Conservation (phyloP, 768 basidiomycete species). For the Glaciozyma antarctica region DNA sequence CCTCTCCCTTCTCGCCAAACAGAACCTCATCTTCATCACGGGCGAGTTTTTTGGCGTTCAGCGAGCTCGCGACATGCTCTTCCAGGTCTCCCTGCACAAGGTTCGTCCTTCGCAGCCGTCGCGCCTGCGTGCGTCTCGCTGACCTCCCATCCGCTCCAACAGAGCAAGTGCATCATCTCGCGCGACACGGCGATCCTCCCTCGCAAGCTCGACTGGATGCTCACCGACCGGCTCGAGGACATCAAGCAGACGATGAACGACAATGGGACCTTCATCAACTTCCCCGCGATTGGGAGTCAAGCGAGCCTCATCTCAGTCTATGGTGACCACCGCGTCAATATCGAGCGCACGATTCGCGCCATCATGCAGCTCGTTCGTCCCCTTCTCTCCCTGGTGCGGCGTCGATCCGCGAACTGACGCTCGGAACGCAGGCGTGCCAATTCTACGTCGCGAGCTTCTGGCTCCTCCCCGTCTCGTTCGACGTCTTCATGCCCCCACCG, state of each 20-base stretch:
- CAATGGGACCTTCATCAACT: slow-evolving; percentile 90
- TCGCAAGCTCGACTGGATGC: slow-evolving; percentile 96
- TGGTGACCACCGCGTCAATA: slow-evolving; percentile 86
- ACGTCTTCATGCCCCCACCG: slow-evolving; percentile 67
- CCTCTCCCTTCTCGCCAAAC: slow-evolving; percentile 50
- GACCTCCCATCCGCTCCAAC: background rate
- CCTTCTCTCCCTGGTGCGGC: background rate
- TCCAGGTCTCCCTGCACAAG: slow-evolving; percentile 76
- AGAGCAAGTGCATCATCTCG: slow-evolving; percentile 85
- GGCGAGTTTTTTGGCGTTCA: slow-evolving; percentile 96
- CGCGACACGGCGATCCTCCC: slow-evolving; percentile 88
- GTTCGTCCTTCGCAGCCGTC: slow-evolving; percentile 42
- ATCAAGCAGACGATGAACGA: slow-evolving; percentile 87
- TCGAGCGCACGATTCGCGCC: slow-evolving; percentile 83
- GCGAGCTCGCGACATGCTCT: slow-evolving; percentile 87
- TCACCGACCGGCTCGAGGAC: slow-evolving; percentile 91
- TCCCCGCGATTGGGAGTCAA: slow-evolving; percentile 83
- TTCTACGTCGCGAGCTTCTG: slow-evolving; percentile 96
- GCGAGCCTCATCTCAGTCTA: slow-evolving; percentile 87
- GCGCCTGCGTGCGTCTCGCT: background rate
- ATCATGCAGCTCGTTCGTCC: slow-evolving; percentile 86
- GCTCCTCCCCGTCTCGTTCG: slow-evolving; percentile 88
- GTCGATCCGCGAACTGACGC: background rate
- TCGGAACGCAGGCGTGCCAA: slow-evolving; percentile 62
- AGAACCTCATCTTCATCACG: slow-evolving; percentile 87